Evolutionary conservation across 768 basidiomycete species (phyloP), one percentile per base, ranked within the genome.

Genomic region (Lactifluus hygrophoroides): DNA sequence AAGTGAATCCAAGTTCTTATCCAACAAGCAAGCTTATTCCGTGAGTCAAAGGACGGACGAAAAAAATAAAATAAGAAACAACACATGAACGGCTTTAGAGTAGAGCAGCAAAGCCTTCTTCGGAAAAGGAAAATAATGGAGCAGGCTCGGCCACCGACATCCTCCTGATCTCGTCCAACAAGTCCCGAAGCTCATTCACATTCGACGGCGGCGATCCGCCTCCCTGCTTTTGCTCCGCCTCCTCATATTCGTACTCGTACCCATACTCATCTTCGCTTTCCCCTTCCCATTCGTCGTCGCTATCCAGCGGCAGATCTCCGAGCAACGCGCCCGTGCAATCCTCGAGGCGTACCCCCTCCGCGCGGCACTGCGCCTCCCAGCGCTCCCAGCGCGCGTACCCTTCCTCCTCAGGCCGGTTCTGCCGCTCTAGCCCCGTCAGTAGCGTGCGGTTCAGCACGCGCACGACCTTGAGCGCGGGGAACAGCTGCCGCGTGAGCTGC

Each of bases 261-360:
- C 70, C 69, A 23, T 68, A 69, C 11, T 69, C 68, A 42, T 61
- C 56, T 51, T 16, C 64, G 63, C 30, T 64, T 63, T 37, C 70
- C 62, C 40, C 66, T 61, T 44, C 70, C 70, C n/a, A 72, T 70
- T 51, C 70, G 67, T 49, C 70, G 53, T 64, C 64, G 28, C 59
- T 60, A 40, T 66, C 71, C 69, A 54, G 56, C 59, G 65, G 74
- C 65, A 65, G 67, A 61, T 65, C 72, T 34, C 88, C 88, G 37
- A 90, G 70, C 51, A 74, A 63, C 13, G 73, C 80, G 0, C 86
- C 88, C 0, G 88, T 89, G 65, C 88, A 90, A 68, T 90, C 88
- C 70, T 90, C 87, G 50, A 90, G 67, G 43, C 83, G 69, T 5
- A 89, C 71, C 0, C 79, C 76, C 67, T 78, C 73, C 19, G 64